A percentile compares a stretch with the other conserved stretches of the same genome.
Conservation (phyloP, 2,329 filamentous ascomycete genomes). For the Metarhizium album region DNA sequence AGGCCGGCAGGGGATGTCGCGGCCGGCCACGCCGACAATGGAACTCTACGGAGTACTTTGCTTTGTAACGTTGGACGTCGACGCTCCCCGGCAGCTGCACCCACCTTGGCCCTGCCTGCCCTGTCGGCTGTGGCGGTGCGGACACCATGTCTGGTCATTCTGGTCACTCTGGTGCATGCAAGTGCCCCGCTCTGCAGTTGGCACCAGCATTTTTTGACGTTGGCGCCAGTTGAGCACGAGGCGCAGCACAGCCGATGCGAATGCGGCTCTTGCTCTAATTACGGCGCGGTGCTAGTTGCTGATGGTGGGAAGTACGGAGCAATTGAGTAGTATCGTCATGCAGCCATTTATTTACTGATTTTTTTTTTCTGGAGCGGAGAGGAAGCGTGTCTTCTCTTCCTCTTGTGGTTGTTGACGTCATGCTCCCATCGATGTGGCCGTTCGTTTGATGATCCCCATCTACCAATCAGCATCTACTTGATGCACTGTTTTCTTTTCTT, state of each 20-base stretch:
- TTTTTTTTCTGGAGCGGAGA: too few relatives aligned
- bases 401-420: neutral
- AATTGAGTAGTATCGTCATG: too few relatives aligned
- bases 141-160: too few relatives aligned
- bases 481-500: neutral
- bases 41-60: too few relatives aligned
- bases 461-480: neutral
- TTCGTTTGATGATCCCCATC: neutral
- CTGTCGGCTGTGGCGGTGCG: constrained; percentile 3
- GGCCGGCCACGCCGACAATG: neutral
- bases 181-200: neutral
- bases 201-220: neutral
- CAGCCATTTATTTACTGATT: too few relatives aligned
- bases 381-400: neutral
- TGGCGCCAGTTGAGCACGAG: neutral
- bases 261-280: neutral
- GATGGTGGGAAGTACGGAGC: too few relatives aligned
- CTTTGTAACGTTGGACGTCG: too few relatives aligned
- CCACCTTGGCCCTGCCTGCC: neutral
- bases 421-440: neutral
- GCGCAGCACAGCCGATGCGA: neutral
- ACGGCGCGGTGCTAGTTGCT: neutral
- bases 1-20: neutral
- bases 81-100: neutral
- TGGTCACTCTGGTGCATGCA: too few relatives aligned